Percentiles rank a stretch among this genome's conserved stretches.
Evolutionary conservation across 140 eudicot genomes (phyloP).

Genomic region (Flaveria floridana): DNA sequence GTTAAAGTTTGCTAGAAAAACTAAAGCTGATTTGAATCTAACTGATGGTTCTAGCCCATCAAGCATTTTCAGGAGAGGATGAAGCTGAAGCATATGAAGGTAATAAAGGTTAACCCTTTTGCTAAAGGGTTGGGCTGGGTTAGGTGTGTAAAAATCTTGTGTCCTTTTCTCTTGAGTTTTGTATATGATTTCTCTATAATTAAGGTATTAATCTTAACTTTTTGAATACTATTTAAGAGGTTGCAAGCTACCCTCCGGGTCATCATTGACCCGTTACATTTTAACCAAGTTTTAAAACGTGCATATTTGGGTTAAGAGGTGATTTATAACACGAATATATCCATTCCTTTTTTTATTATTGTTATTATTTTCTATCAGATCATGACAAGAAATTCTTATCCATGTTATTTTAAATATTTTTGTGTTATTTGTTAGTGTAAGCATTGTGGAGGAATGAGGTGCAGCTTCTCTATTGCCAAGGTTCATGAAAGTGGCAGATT

Average conservation of each 20-base stretch:
- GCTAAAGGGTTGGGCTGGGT: not conserved
- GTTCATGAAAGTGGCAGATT: slow-evolving; percentile 25
- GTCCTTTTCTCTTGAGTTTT: not conserved
- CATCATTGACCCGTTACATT: not conserved
- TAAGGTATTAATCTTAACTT: not conserved
- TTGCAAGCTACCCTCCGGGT: not conserved
- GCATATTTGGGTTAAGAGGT: not conserved
- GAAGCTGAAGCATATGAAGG: slow-evolving; percentile 52
- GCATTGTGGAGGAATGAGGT: slow-evolving; percentile 57
- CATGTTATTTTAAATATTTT: slow-evolving; percentile 17
- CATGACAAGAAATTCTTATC: not conserved
- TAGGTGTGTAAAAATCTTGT: not conserved
- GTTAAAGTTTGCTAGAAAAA: slow-evolving; percentile 87
- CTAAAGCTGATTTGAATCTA: slow-evolving; percentile 62
- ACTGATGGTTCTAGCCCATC: slow-evolving; percentile 83
- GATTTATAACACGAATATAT: not conserved
- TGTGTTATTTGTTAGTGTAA: slow-evolving; percentile 41
- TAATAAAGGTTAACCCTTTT: slow-evolving; percentile 25
- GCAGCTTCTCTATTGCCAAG: slow-evolving; percentile 29
- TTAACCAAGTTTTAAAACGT: not conserved
- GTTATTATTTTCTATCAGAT: not conserved
- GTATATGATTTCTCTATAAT: not conserved
- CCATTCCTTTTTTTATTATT: not conserved
- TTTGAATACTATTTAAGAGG: not conserved
- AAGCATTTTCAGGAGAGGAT: slow-evolving; percentile 81